phyloP scores from a whole-genome alignment of 2,329 filamentous ascomycete genomes.

The Diaporthe helianthi region DNA sequence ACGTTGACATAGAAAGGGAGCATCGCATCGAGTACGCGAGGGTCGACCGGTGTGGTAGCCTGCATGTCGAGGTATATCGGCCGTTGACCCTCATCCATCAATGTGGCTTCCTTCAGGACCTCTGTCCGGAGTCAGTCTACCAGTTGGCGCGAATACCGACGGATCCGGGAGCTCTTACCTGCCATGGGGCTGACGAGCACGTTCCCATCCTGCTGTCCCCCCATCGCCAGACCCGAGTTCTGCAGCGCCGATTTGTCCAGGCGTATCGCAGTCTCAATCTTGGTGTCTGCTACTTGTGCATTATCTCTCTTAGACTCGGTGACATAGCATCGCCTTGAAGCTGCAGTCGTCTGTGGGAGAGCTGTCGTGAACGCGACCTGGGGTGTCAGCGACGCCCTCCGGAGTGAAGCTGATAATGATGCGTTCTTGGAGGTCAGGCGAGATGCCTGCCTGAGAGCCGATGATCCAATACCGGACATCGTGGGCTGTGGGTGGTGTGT shows the following conservation, averaged over 20 bases:
- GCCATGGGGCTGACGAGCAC: slow-evolving; percentile 83
- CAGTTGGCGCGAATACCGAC: background rate
- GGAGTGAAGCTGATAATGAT: slow-evolving; percentile 45
- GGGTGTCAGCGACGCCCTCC: slow-evolving; percentile 43
- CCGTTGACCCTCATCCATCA: slow-evolving; percentile 90
- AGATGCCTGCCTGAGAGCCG: slow-evolving; percentile 78
- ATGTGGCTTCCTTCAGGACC: slow-evolving; percentile 87
- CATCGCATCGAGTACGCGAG: slow-evolving; percentile 95
- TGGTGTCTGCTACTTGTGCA: slow-evolving; percentile 85
- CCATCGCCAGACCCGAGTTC: slow-evolving; percentile 64
- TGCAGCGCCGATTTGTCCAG: slow-evolving; percentile 86
- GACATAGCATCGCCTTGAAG: slow-evolving; percentile 72
- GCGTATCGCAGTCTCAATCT: slow-evolving; percentile 82
- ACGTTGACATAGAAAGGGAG: slow-evolving; percentile 91
- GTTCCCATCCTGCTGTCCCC: slow-evolving; percentile 59
- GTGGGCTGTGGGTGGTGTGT: slow-evolving; percentile 31
- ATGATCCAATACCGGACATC: slow-evolving; percentile 73
- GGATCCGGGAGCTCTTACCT: slow-evolving; percentile 46
- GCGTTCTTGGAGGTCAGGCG: slow-evolving; percentile 57
- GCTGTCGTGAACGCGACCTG: slow-evolving; percentile 45
- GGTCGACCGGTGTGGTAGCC: slow-evolving; percentile 93
- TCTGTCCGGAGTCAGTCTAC: slow-evolving; percentile 50
- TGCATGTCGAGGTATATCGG: slow-evolving; percentile 99
- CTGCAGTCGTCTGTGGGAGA: slow-evolving; percentile 39
- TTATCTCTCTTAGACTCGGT: slow-evolving; percentile 80